A percentile compares a stretch with the other conserved stretches of the same genome.
These are phyloP conservation scores for Cyclaneusma minus DNA, from an alignment of 2,329 filamentous ascomycete genomes.

Conservation along the genomic window DNA sequence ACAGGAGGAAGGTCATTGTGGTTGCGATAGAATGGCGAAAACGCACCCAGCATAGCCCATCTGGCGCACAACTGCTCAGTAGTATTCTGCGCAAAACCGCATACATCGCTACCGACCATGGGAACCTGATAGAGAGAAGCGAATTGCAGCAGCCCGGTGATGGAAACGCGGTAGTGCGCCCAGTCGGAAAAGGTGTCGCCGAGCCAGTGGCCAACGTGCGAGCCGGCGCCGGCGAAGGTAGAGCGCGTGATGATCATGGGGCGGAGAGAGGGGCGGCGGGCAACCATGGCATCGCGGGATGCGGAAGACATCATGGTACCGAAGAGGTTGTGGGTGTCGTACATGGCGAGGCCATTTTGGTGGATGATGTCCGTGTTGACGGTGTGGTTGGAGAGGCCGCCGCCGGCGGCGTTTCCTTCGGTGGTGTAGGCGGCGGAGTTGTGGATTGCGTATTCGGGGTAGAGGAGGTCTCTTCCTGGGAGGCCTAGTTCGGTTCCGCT, in stretches of 20 bases:
- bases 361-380: constrained; percentile 54
- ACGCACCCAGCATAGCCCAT: constrained; percentile 62
- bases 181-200: constrained; percentile 42
- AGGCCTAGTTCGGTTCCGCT: constrained; percentile 32
- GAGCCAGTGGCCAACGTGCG: constrained; percentile 45
- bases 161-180: constrained; percentile 42
- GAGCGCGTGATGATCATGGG: constrained; percentile 62
- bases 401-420: constrained; percentile 25
- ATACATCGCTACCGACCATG: constrained; percentile 59
- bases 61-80: constrained; percentile 56
- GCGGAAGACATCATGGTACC: constrained; percentile 60
- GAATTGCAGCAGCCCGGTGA: constrained; percentile 43
- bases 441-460: constrained; percentile 48
- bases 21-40: constrained; percentile 62
- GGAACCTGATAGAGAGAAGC: constrained; percentile 51
- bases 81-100: constrained; percentile 55
- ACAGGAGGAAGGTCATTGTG: constrained; percentile 39
- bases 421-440: constrained; percentile 38
- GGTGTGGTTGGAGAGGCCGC: constrained; percentile 38
- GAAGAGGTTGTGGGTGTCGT: constrained; percentile 67
- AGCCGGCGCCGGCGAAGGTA: constrained; percentile 59
- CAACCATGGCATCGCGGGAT: constrained; percentile 49
- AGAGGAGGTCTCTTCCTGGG: constrained; percentile 45
- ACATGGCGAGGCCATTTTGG: constrained; percentile 49
- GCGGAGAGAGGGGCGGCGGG: constrained; percentile 44